Percentiles rank a stretch among this genome's conserved stretches.
phyloP scores from a whole-genome alignment of 208 protist species.

The Crithidia mellificae region DNA sequence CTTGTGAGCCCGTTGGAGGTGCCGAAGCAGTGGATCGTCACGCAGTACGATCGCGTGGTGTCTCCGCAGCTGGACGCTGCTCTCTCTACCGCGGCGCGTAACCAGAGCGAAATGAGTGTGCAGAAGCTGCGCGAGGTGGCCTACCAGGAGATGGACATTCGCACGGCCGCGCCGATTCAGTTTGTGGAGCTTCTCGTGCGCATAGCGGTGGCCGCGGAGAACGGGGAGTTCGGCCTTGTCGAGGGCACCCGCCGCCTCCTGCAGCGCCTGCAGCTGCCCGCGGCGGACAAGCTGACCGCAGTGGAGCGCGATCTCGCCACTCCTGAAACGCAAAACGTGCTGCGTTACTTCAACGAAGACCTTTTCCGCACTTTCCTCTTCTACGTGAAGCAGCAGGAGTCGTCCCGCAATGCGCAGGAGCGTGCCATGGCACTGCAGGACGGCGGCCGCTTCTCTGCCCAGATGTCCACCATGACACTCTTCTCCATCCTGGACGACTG shows the following conservation, averaged over 20 bases:
- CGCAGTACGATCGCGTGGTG: slow-evolving; percentile 72
- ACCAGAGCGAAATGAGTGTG: slow-evolving; percentile 46
- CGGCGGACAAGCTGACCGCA: slow-evolving; percentile 10
- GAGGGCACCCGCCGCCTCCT: slow-evolving; percentile 58
- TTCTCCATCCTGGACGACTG: slow-evolving; percentile 74
- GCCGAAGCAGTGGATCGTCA: slow-evolving; percentile 37
- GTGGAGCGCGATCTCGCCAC: slow-evolving; percentile 41
- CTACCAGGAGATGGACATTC: slow-evolving; percentile 82
- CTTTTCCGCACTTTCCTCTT: slow-evolving; percentile 80
- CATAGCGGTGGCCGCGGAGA: slow-evolving; percentile 44
- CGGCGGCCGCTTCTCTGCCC: slow-evolving; percentile 66
- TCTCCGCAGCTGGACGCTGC: slow-evolving; percentile 70
- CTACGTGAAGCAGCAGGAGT: slow-evolving; percentile 75
- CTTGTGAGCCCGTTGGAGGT: slow-evolving; percentile 32
- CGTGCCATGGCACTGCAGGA: slow-evolving; percentile 48
- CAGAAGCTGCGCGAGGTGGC: slow-evolving; percentile 48
- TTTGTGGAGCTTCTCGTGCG: slow-evolving; percentile 81
- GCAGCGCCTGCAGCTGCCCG: slow-evolving; percentile 37
- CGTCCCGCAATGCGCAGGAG: slow-evolving; percentile 38
- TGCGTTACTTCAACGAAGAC: slow-evolving; percentile 72
- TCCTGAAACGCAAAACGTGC: slow-evolving; percentile 55
- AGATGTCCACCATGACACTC: slow-evolving; percentile 53
- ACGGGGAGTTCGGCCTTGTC: slow-evolving; percentile 37
- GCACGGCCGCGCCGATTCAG: slow-evolving; percentile 55
- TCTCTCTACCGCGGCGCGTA: slow-evolving; percentile 40